Evolutionary conservation across 2,329 filamentous ascomycete species (phyloP).

Genomic region (Thielaviopsis populi): DNA sequence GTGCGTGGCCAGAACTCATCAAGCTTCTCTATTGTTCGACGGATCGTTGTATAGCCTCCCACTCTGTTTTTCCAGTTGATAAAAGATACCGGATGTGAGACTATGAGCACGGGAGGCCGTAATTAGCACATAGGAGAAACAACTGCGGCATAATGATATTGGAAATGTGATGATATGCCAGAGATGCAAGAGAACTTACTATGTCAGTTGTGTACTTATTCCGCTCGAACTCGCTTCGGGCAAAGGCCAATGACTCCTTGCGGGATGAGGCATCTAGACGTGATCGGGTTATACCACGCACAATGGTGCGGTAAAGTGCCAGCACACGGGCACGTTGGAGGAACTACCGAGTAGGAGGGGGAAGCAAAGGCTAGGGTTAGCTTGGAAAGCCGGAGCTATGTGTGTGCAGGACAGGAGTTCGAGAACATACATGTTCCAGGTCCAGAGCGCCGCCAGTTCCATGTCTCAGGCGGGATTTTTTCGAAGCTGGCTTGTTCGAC

Average conservation of each 20-base stretch:
- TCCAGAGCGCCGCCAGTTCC: not conserved
- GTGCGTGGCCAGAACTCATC: not conserved
- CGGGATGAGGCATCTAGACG: conserved; percentile 39
- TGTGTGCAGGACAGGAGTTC: not conserved
- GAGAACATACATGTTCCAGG: conserved; percentile 3
- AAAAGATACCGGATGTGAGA: conserved; percentile 47
- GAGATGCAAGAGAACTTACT: conserved; percentile 26
- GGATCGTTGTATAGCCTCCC: conserved; percentile 47
- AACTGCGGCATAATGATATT: no score
- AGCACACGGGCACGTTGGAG: conserved; percentile 41
- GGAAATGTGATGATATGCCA: not conserved
- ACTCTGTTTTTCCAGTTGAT: conserved; percentile 50
- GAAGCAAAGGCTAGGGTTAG: not conserved
- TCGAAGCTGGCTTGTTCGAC: not conserved
- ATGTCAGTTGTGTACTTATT: conserved; percentile 41
- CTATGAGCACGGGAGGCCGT: conserved; percentile 23
- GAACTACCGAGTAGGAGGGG: conserved; percentile 31
- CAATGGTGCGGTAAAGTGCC: conserved; percentile 42
- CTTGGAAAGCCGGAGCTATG: not conserved
- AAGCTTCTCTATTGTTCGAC: conserved; percentile 27
- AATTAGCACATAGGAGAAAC: not conserved
- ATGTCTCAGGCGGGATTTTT: not conserved
- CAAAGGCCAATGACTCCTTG: conserved; percentile 41
- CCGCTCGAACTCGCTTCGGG: conserved; percentile 45
- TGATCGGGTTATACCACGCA: conserved; percentile 34